A percentile compares a stretch with the other conserved stretches of the same genome.
Conservation (phyloP, 179 eudicot species). For the Silene coronaria region DNA sequence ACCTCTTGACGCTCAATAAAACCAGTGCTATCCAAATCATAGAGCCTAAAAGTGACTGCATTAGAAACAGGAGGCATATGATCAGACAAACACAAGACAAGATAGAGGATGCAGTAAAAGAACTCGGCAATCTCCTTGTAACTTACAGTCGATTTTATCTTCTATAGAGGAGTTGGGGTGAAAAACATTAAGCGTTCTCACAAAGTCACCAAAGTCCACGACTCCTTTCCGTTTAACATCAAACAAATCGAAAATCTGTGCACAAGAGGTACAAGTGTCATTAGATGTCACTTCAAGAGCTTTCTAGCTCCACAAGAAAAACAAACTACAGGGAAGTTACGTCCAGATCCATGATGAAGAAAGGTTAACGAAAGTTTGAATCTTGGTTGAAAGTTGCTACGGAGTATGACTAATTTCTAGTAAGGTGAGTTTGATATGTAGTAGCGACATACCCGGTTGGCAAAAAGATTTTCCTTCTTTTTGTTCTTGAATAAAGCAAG, state of each 20-base stretch:
- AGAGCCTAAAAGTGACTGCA: conserved; percentile 87
- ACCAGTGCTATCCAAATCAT: conserved; percentile 83
- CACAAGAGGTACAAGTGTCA: neutral
- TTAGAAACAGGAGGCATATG: neutral
- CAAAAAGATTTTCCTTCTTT: conserved; percentile 86
- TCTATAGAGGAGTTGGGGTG: conserved; percentile 92
- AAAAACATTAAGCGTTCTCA: conserved; percentile 73
- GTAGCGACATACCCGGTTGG: conserved; percentile 59
- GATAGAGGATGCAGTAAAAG: neutral
- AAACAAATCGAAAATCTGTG: conserved; percentile 88
- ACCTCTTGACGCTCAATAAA: conserved; percentile 92
- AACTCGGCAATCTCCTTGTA: neutral
- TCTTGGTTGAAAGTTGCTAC: neutral
- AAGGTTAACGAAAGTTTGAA: neutral
- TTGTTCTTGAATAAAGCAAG: conserved; percentile 83
- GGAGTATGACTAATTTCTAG: too few species aligned
- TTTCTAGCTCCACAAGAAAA: neutral
- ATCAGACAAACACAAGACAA: conserved; percentile 11
- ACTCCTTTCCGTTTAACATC: conserved; percentile 86
- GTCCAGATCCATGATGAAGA: too few species aligned
- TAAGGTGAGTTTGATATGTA: neutral
- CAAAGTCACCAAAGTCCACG: conserved; percentile 93
- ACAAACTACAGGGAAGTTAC: neutral
- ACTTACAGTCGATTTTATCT: conserved; percentile 84
- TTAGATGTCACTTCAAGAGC: neutral